Conservation (phyloP, 371 early-diverging fungal genomes). For the Choanephora cucurbitarum region DNA sequence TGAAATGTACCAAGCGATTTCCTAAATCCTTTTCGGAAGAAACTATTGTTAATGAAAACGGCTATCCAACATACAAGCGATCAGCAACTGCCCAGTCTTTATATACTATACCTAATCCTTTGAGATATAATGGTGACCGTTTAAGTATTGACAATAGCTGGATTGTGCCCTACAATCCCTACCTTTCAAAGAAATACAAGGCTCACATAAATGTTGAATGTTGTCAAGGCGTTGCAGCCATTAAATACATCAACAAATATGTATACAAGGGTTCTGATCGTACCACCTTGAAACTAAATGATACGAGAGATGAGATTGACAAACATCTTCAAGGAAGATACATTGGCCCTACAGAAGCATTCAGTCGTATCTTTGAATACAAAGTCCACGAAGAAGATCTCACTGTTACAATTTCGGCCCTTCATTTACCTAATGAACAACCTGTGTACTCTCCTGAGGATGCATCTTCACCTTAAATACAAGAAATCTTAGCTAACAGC, state of each 20-base stretch:
- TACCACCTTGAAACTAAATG: constrained; percentile 5
- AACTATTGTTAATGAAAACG: constrained; percentile 1
- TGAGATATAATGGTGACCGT: background rate
- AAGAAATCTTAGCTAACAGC: constrained; percentile 2
- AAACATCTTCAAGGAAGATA: background rate
- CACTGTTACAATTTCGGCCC: background rate
- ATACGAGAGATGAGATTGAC: constrained; percentile 6
- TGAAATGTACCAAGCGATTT: constrained; percentile 5
- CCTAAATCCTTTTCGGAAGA: constrained; percentile 4
- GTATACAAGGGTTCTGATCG: constrained; percentile 34
- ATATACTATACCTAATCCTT: background rate
- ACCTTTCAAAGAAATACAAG: constrained; percentile 36
- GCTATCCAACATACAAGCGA: constrained; percentile 7
- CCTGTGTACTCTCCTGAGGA: constrained; percentile 8
- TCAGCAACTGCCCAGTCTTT: background rate
- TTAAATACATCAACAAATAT: constrained; percentile 48
- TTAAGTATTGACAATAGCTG: constrained; percentile 26
- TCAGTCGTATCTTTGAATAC: constrained; percentile 1
- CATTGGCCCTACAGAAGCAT: too few species aligned
- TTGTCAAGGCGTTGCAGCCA: constrained; percentile 23
- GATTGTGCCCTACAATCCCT: constrained; percentile 38
- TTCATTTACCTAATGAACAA: constrained; percentile 7
- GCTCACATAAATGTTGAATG: constrained; percentile 46
- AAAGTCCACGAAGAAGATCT: constrained; percentile 4
- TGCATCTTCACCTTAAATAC: background rate